Evolutionary conservation across 768 basidiomycete genomes (phyloP), one percentile per base, ranked within the genome.

Genomic region (Podaxis rugospora): DNA sequence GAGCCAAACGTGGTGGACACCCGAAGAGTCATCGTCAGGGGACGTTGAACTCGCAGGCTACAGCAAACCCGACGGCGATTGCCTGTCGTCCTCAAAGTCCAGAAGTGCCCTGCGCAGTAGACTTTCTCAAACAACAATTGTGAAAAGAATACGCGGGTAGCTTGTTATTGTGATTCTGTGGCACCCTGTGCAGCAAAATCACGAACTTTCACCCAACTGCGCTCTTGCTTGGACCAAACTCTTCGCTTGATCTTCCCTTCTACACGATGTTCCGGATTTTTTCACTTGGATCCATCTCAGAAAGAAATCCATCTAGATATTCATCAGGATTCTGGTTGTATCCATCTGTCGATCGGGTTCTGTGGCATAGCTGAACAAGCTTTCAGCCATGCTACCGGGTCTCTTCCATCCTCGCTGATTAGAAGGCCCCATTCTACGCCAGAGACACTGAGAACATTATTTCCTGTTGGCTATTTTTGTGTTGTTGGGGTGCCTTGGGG

Each of bases 291-390:
- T 16, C 13, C 32, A 42, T 53, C 51, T 47, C 32, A 39, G 5
- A 23, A 37, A 40, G 35, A 32, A 51, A 59, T 59, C 50, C 58
- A 59, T 52, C 58, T 46, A 52, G 52, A 46, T 51, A n/a, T 36
- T 23, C 16, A n/a, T 27, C 36, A 36, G 57, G 57, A 58, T 44
- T 54, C 32, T 53, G 52, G 25, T 47, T 46, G 21, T 35, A 40
- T n/a, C 37, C n/a, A 44, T 52, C 28, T 14, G 23, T 59, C 50
- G 21, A 47, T n/a, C 21, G 35, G 37, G 52, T 37, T 35, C 21
- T 21, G 47, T 27, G 21, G 13, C 40, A 23, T 23, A 5, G 13
- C 47, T 23, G 9, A 49, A 49, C 21, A 27, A 23, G n/a, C 21
- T 21, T 23, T 37, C 40, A 23, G 18, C 52, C 37, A 28, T 39